A percentile compares a stretch with the other conserved stretches of the same genome.
Conservation (phyloP, 208 protist species). For the Crithidia thermophila region DNA sequence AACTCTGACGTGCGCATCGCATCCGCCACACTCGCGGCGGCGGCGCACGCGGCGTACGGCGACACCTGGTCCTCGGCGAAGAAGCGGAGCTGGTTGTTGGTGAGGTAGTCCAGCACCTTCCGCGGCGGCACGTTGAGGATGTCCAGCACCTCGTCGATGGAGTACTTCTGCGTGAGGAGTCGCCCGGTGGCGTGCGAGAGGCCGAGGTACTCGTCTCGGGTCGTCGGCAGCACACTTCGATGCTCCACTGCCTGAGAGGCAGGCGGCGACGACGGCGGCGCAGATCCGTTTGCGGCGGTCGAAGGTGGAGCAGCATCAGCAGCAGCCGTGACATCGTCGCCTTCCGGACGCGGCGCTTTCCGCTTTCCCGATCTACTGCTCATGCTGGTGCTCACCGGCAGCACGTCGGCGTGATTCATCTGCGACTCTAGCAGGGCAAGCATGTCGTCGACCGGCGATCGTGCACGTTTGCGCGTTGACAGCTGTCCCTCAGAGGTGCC, state of each 20-base stretch:
- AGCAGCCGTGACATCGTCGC: no score
- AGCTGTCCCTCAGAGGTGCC: not conserved
- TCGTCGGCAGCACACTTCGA: conserved; percentile 25
- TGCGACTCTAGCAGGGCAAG: conserved; percentile 19
- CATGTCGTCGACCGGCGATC: conserved; percentile 14
- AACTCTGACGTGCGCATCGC: conserved; percentile 45
- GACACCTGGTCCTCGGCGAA: conserved; percentile 60
- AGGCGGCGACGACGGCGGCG: not conserved
- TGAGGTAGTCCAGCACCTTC: conserved; percentile 73
- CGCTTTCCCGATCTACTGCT: not conserved
- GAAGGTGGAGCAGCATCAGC: no score
- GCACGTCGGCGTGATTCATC: not conserved
- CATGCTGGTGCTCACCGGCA: not conserved
- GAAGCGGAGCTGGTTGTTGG: conserved; percentile 75
- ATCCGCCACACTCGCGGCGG: conserved; percentile 57
- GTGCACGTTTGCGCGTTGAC: conserved; percentile 4
- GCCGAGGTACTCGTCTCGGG: conserved; percentile 76
- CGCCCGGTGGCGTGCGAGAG: conserved; percentile 79
- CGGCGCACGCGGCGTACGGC: conserved; percentile 50
- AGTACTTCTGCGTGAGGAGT: conserved; percentile 84
- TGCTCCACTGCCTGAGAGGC: not conserved
- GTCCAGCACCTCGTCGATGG: conserved; percentile 43
- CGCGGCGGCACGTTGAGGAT: conserved; percentile 63
- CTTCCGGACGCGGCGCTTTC: not conserved
- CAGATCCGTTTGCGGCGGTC: no score